Evolutionary conservation across 2,329 filamentous ascomycete species (phyloP).

Genomic region (Pseudocercospora fijiensis): DNA sequence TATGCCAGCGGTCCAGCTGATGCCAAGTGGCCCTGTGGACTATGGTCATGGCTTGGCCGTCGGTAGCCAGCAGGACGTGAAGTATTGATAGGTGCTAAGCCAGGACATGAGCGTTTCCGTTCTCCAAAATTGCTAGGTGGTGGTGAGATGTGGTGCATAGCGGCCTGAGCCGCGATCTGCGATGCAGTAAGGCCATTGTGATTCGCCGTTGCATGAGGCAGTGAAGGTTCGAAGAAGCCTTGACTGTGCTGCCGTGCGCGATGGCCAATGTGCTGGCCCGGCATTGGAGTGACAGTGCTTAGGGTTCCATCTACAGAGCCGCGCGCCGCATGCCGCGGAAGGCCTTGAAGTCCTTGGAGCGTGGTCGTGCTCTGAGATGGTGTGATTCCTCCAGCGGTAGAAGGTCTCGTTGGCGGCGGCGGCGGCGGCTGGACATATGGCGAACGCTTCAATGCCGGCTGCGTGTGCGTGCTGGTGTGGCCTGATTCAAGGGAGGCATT

Average conservation of each 20-base stretch:
- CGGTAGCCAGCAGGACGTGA: constrained; percentile 24
- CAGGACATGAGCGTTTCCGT: constrained; percentile 72
- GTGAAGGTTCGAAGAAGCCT: constrained; percentile 71
- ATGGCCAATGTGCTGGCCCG: constrained; percentile 46
- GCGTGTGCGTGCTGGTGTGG: constrained; percentile 35
- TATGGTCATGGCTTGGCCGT: constrained; percentile 32
- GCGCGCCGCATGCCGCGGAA: constrained; percentile 34
- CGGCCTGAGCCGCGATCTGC: constrained; percentile 77
- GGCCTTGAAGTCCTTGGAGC: constrained; percentile 41
- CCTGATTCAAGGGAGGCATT: constrained; percentile 43
- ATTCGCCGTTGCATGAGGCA: constrained; percentile 51
- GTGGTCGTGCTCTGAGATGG: constrained; percentile 35
- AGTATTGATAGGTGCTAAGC: constrained; percentile 56
- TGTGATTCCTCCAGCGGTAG: constrained; percentile 36
- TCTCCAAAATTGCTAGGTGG: constrained; percentile 29
- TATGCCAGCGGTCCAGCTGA: constrained; percentile 42
- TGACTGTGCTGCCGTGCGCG: constrained; percentile 68
- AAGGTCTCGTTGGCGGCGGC: constrained; percentile 29
- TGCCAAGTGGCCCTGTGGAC: constrained; percentile 36
- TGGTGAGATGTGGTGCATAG: constrained; percentile 56
- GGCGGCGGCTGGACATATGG: constrained; percentile 38
- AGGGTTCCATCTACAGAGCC: constrained; percentile 38
- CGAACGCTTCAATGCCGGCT: constrained; percentile 39
- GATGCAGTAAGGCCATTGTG: constrained; percentile 58
- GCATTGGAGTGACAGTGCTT: constrained; percentile 35